These are phyloP conservation scores for Aspergillus brasiliensis DNA, from an alignment of 2,329 filamentous ascomycete genomes.

Conservation along the genomic window DNA sequence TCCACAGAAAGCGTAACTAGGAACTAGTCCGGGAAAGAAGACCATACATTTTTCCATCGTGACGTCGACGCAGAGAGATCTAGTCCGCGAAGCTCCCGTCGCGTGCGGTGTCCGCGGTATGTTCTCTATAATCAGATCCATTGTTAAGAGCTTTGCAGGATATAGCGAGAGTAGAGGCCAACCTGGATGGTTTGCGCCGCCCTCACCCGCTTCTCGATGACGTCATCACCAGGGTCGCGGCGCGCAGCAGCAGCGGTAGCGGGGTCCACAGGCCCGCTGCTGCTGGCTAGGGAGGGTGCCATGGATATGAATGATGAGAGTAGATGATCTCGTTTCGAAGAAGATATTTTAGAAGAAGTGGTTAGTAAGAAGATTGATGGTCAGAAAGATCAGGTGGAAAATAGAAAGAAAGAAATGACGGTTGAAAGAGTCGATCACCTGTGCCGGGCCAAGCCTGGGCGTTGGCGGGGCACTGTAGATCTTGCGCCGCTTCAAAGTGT, in stretches of 20 bases:
- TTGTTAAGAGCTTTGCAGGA: background rate
- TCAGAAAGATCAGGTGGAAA: background rate
- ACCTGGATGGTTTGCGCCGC: conserved; percentile 8
- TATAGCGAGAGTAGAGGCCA: background rate
- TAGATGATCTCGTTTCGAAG: background rate
- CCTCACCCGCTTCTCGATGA: background rate
- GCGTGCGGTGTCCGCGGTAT: conserved; percentile 11
- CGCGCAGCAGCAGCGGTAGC: background rate
- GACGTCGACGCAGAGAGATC: conserved; percentile 2
- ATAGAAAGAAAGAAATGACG: background rate
- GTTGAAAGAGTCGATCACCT: background rate
- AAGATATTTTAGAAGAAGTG: background rate
- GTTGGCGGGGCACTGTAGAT: background rate
- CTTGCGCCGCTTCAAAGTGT: too few species aligned
- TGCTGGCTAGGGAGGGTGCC: background rate
- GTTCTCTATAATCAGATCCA: background rate
- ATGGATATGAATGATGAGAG: background rate
- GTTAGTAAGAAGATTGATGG: too few species aligned
- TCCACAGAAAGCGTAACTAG: background rate
- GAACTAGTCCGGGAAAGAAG: background rate
- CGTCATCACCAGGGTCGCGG: background rate
- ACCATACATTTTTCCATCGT: conserved; percentile 67
- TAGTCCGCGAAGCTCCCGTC: conserved; percentile 6
- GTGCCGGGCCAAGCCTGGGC: background rate
- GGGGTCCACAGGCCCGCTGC: background rate